Conservation (phyloP, 495 filamentous ascomycete genomes). For the Trichoderma parareesei region DNA sequence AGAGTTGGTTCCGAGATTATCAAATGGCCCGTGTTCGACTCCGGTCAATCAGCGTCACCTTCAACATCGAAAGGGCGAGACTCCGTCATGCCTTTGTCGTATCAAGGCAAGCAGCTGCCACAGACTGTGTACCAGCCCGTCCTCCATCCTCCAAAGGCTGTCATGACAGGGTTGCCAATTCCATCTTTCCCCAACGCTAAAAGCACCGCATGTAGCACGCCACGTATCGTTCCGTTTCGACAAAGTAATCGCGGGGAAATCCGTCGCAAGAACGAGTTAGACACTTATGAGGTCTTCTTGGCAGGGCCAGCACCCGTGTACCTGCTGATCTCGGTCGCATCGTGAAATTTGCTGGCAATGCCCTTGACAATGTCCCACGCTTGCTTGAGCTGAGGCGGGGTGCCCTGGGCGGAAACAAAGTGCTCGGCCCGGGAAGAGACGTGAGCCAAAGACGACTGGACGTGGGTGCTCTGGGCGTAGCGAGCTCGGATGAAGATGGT, state of each 20-base stretch:
- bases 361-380: slow-evolving; percentile 79
- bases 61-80: neutral
- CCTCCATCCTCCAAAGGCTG: neutral
- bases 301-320: slow-evolving; percentile 53
- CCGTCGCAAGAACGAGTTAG: neutral
- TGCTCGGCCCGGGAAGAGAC: slow-evolving; percentile 70
- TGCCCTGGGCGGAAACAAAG: slow-evolving; percentile 74
- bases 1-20: neutral
- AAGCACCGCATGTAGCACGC: neutral
- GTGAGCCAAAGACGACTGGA: slow-evolving; percentile 69
- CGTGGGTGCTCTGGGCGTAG: slow-evolving; percentile 83
- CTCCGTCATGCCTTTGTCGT: neutral
- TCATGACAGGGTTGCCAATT: neutral
- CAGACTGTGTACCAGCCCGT: neutral
- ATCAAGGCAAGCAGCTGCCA: neutral
- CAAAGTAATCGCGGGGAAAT: neutral
- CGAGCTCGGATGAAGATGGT: slow-evolving; percentile 86
- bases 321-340: slow-evolving; percentile 66
- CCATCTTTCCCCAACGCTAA: neutral
- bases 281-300: slow-evolving; percentile 40
- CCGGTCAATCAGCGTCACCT: neutral
- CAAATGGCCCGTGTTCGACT: neutral
- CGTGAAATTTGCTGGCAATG: slow-evolving; percentile 60
- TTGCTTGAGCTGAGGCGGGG: slow-evolving; percentile 73
- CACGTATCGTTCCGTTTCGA: neutral